These are phyloP conservation scores for Jackrogersella minutella DNA, from an alignment of 495 filamentous ascomycete species.

Conservation along the genomic window DNA sequence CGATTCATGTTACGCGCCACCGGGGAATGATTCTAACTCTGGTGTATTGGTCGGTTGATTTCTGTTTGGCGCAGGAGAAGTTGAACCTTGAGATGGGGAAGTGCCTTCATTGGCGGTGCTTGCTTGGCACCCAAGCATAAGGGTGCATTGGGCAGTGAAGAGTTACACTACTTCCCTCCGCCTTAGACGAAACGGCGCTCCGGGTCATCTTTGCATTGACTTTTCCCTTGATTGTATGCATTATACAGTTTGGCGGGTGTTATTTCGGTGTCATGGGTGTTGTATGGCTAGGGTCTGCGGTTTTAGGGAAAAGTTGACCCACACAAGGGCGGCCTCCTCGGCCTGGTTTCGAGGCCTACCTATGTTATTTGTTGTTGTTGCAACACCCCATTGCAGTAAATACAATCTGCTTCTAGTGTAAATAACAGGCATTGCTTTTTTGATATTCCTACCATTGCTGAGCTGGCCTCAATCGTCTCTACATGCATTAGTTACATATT, in stretches of 20 bases:
- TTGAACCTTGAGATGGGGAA: constrained; percentile 30
- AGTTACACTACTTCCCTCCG: constrained; percentile 38
- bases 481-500: constrained; percentile 9
- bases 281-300: constrained; percentile 28
- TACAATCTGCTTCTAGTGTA: constrained; percentile 33
- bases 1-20: constrained; percentile 13
- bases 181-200: constrained; percentile 39
- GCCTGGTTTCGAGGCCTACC: constrained; percentile 27
- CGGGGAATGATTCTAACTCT: constrained; percentile 22
- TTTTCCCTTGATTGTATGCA: constrained; percentile 35
- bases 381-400: constrained; percentile 34
- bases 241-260: constrained; percentile 35
- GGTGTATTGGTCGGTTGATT: constrained; percentile 32
- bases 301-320: constrained; percentile 35
- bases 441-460: constrained; percentile 20
- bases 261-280: constrained; percentile 28
- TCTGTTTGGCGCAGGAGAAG: constrained; percentile 34
- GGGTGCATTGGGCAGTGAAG: constrained; percentile 40
- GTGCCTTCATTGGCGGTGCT: constrained; percentile 37
- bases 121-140: constrained; percentile 38
- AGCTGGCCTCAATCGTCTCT: constrained; percentile 26
- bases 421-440: constrained; percentile 24
- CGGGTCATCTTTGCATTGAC: constrained; percentile 38
- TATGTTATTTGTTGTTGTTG: constrained; percentile 24
- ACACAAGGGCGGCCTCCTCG: constrained; percentile 20